Base-by-base conservation (phyloP, 768 basidiomycete genomes). In the Hypsizygus marmoreus region DNA sequence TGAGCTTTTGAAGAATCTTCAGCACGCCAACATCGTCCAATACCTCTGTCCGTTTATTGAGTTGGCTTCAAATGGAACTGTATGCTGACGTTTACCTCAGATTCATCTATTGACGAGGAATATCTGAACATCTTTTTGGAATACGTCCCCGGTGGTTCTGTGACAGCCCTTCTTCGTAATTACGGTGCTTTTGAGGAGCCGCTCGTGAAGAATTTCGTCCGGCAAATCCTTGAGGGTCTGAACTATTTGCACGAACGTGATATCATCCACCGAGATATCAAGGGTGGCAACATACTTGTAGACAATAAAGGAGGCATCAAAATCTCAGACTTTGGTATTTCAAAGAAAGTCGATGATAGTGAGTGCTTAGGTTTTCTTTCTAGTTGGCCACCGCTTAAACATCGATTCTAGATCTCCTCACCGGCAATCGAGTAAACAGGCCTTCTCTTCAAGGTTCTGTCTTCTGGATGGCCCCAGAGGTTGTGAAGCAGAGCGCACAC, bases 391-490 rank as follows among this genome's bases (percentile, higher is more conserved):
- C 40, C 14, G 37, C 26, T 39, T 17, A 40, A 2, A 28, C 46
- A 38, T 45, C 5, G 37, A 38, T 9, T 14, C 10, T 45, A 77
- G 74, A 73, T 59, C 63, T 77, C 26, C 50, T 78, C 33, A 68
- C 70, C 17, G 84, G 84, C 9, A 83, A 87, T 45, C 83, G 87
- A 17, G 78, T 84, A 33, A 87, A 97, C 62, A 78, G 97, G 6
- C 91, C 93, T 4, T 98, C 97, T 1, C 71, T 98, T 4, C 97
- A 98, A 65, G 97, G 97, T 2, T 97, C 94, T 1, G 95, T 97
- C 9, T 98, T 97, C 69, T 98, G 95, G 95, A 97, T 98, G 95
- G 95, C 95, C 0, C 95, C 95, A 0, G 95, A 97, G 67, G 93
- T 97, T 14, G 97, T 98, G 48, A 95, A 95, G 61, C 97, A 99